phyloP scores from a whole-genome alignment of 768 basidiomycete genomes.

The Auricularia heimuer region DNA sequence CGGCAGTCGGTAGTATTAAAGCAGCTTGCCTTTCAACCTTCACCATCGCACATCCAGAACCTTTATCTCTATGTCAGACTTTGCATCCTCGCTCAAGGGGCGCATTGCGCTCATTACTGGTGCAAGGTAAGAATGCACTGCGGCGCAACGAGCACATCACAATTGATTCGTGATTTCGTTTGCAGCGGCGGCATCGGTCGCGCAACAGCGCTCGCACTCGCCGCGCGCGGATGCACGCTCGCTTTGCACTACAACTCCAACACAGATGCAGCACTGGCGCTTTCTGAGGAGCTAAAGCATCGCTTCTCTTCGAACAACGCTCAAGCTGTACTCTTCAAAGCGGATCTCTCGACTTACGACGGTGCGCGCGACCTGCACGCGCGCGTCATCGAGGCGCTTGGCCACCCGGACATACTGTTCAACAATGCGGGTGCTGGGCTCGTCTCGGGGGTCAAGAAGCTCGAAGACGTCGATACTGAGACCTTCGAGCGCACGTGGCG shows the following conservation, averaged over 20 bases:
- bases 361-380: slow-evolving; percentile 33
- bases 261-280: slow-evolving; percentile 26
- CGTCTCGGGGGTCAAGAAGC: slow-evolving; percentile 36
- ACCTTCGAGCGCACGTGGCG: slow-evolving; percentile 38
- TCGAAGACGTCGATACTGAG: slow-evolving; percentile 34
- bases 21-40: too few species aligned
- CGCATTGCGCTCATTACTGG: too few species aligned
- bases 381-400: slow-evolving; percentile 33
- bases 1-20: too few species aligned
- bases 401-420: slow-evolving; percentile 42
- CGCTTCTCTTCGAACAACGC: slow-evolving; percentile 17
- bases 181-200: slow-evolving; percentile 43
- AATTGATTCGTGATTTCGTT: too few species aligned
- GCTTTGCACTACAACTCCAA: slow-evolving; percentile 43
- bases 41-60: too few species aligned
- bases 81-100: too few species aligned
- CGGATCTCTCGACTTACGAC: slow-evolving; percentile 38
- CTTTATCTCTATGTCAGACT: too few species aligned
- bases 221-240: slow-evolving; percentile 34
- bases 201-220: slow-evolving; percentile 39
- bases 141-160: too few species aligned
- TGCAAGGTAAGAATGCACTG: too few species aligned
- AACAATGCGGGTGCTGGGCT: slow-evolving; percentile 40
- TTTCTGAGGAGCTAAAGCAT: slow-evolving; percentile 27
- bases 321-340: slow-evolving; percentile 35